Evolutionary conservation across 106 monocot genomes (phyloP).

Genomic region (Gastrodia elata): DNA sequence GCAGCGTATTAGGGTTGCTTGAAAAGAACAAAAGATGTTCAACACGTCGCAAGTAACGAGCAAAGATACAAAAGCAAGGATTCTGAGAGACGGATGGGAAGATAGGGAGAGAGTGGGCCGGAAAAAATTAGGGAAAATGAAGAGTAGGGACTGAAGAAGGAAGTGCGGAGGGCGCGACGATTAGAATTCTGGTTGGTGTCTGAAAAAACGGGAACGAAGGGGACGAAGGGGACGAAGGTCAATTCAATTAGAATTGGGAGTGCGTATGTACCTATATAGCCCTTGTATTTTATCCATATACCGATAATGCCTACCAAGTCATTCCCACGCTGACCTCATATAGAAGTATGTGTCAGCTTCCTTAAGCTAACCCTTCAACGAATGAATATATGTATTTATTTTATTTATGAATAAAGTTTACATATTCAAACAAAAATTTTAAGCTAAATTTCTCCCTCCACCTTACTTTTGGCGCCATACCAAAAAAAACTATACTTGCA

Average conservation of each 20-base stretch:
- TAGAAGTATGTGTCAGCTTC: no score
- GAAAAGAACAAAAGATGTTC: background rate
- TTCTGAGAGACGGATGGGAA: background rate
- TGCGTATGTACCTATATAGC: background rate
- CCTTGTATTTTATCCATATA: background rate
- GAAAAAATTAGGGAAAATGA: background rate
- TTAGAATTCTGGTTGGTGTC: background rate
- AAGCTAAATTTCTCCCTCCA: no score
- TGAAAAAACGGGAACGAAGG: no score
- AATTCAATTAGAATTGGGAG: no score
- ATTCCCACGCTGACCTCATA: no score
- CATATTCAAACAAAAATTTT: no score
- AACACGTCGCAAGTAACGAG: background rate
- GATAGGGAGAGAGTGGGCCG: background rate
- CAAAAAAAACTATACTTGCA: no score
- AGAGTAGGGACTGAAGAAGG: background rate
- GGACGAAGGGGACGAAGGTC: background rate
- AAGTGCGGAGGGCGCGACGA: background rate
- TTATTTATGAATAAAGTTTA: no score
- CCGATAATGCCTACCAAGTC: background rate
- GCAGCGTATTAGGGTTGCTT: constrained; percentile 5
- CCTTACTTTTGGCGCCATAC: no score
- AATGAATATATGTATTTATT: no score
- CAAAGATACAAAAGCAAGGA: background rate
- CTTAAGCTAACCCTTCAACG: no score